Percentiles rank a stretch among this genome's conserved stretches.
These are phyloP conservation scores for Aspergillus sp. DNA, from an alignment of 2,329 filamentous ascomycete species.

Conservation along the genomic window DNA sequence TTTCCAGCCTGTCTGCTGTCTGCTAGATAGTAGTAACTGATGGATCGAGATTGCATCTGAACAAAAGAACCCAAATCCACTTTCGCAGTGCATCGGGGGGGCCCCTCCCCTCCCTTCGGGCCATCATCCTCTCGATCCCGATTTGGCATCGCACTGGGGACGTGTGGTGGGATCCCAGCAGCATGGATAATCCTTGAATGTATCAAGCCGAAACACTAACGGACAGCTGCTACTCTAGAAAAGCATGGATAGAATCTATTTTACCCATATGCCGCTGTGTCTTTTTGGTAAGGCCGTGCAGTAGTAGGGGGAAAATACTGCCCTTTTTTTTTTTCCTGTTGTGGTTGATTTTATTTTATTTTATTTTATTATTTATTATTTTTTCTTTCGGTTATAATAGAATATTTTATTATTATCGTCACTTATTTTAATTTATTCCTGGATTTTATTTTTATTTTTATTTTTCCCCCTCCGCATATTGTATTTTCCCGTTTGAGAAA, in stretches of 20 bases:
- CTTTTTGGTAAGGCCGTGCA: slow-evolving; percentile 22
- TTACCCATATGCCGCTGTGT: slow-evolving; percentile 16
- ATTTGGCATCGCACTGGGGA: slow-evolving; percentile 12
- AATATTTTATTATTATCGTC: background rate
- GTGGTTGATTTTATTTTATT: background rate
- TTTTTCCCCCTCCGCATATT: background rate
- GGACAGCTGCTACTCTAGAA: slow-evolving; percentile 15
- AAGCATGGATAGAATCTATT: slow-evolving; percentile 15
- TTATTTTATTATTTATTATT: slow-evolving; percentile 4
- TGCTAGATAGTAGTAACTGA: slow-evolving; percentile 13
- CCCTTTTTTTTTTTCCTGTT: slow-evolving; percentile 7
- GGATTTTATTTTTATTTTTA: background rate
- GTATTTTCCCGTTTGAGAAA: background rate
- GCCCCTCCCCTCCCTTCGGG: slow-evolving; percentile 2
- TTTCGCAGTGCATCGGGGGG: background rate
- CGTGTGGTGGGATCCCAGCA: slow-evolving; percentile 15
- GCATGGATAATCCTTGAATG: slow-evolving; percentile 28
- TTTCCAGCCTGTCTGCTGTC: slow-evolving; percentile 14
- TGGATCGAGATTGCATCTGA: slow-evolving; percentile 20
- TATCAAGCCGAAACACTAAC: slow-evolving; percentile 27
- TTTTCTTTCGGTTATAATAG: background rate
- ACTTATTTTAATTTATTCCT: background rate
- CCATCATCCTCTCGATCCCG: slow-evolving; percentile 14
- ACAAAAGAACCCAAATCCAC: slow-evolving; percentile 18
- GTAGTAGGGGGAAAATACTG: slow-evolving; percentile 14